phyloP scores from a whole-genome alignment of 2,329 filamentous ascomycete species.

The Fusarium phyllophilum region DNA sequence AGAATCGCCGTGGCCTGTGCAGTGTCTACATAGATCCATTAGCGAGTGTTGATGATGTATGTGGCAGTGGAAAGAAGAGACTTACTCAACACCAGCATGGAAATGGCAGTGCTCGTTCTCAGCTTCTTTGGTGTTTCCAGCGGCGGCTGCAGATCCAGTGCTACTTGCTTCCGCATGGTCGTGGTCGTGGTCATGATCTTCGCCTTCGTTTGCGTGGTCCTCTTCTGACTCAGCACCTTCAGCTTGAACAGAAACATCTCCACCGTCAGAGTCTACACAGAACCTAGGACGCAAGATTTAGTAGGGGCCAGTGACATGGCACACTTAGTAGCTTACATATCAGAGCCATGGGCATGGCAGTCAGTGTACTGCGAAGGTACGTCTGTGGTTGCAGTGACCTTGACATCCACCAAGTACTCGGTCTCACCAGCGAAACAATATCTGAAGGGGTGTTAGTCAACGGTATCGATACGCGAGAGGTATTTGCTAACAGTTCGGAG shows the following conservation, averaged over 20 bases:
- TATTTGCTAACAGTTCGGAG: slow-evolving; percentile 50
- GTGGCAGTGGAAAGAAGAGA: not conserved
- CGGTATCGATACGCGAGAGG: not conserved
- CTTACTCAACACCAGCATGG: slow-evolving; percentile 79
- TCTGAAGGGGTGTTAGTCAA: slow-evolving; percentile 42
- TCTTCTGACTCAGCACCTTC: slow-evolving; percentile 46
- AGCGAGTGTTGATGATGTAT: not conserved
- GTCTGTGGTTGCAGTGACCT: slow-evolving; percentile 64
- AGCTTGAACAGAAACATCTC: slow-evolving; percentile 67
- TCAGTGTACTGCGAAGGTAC: slow-evolving; percentile 70
- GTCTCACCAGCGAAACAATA: slow-evolving; percentile 56
- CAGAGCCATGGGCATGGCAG: slow-evolving; percentile 70
- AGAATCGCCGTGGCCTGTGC: slow-evolving; percentile 60
- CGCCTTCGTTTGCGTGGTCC: slow-evolving; percentile 24
- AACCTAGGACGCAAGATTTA: slow-evolving; percentile 55
- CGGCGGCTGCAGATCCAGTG: not conserved
- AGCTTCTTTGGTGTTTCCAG: slow-evolving; percentile 7
- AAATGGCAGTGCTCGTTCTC: slow-evolving; percentile 71
- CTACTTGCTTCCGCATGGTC: slow-evolving; percentile 18
- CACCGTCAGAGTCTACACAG: slow-evolving; percentile 68
- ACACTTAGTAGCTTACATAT: slow-evolving; percentile 58
- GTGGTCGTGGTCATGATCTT: slow-evolving; percentile 29
- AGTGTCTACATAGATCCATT: slow-evolving; percentile 58
- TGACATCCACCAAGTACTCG: slow-evolving; percentile 57
- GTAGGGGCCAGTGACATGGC: not conserved